Conservation (phyloP, 2,329 filamentous ascomycete genomes). For the Fusarium sp. region DNA sequence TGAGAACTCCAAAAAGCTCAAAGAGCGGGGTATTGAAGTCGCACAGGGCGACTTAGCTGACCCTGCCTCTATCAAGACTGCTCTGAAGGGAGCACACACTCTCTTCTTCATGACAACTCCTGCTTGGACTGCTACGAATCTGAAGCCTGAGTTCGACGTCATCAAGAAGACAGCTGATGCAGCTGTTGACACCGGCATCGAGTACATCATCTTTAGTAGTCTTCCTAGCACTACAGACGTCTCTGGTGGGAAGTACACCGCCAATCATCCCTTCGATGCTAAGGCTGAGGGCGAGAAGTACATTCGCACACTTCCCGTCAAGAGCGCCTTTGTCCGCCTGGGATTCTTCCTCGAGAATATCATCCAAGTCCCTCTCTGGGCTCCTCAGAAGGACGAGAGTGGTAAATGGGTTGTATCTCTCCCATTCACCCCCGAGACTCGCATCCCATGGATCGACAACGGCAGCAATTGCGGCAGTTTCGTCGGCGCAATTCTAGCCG, state of each 20-base stretch:
- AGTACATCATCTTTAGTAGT: slow-evolving; percentile 55
- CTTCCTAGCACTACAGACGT: slow-evolving; percentile 49
- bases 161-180: slow-evolving; percentile 55
- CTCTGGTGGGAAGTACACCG: slow-evolving; percentile 48
- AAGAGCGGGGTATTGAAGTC: slow-evolving; percentile 45
- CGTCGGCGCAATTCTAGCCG: slow-evolving; percentile 52
- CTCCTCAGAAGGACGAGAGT: slow-evolving; percentile 45
- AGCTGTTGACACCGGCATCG: slow-evolving; percentile 49
- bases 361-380: slow-evolving; percentile 42
- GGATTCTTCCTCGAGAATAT: slow-evolving; percentile 57
- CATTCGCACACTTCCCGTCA: slow-evolving; percentile 58
- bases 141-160: slow-evolving; percentile 50
- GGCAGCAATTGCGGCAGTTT: slow-evolving; percentile 57
- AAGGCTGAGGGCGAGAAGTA: slow-evolving; percentile 64
- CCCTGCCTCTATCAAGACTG: slow-evolving; percentile 51
- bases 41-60: slow-evolving; percentile 55
- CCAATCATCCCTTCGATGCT: slow-evolving; percentile 58
- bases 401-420: slow-evolving; percentile 43
- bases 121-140: slow-evolving; percentile 47
- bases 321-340: slow-evolving; percentile 54
- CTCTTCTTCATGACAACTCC: slow-evolving; percentile 61
- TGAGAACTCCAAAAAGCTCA: slow-evolving; percentile 46
- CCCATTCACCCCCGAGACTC: slow-evolving; percentile 35
- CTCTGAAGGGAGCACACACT: slow-evolving; percentile 57
- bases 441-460: slow-evolving; percentile 58